Evolutionary conservation across 1,284 basidiomycete genomes (phyloP), one percentile per base, ranked within the genome.

Genomic region (Limonomyces culmigenus): DNA sequence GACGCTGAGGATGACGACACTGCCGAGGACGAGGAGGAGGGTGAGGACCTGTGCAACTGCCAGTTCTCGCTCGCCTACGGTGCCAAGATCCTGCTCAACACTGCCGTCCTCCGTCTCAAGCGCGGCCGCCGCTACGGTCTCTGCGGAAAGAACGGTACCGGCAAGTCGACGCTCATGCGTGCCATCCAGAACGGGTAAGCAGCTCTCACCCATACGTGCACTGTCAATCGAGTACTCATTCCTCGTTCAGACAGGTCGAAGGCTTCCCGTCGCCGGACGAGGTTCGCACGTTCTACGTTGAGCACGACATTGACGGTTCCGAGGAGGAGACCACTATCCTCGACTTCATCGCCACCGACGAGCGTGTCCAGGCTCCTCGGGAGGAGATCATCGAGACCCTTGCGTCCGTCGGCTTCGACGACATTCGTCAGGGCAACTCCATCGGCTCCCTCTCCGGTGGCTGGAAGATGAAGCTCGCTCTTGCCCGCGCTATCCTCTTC

Each of bases 391-490:
- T 78, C 40, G 70, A 76, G 56, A 86, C 84, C 38, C 78, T 96
- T 43, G 73, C 76, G 32, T 80, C 84, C 41, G 91, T 96, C 56
- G 91, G 91, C 45, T 96, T 96, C 73, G 74, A 64, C 44, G 80
- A 80, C 42, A 81, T 79, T 53, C 78, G 89, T 49, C 91, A 95
- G 63, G 63, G 62, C 47, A 68, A 85, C 47, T 63, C 87, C 32
- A 95, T 95, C 47, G 87, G 89, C 46, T 79, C 77, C 43, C 67
- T 99, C 38, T 98, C 93, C 34, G 95, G 95, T 74, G 95, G 95
- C 67, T 98, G 95, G 95, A 96, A 98, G 74, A 98, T 98, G 95
- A 97, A 97, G 74, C 80, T 98, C 46, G 95, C 93, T 20, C 77
- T 98, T 42, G 95, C 95, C 40, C 79, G 95, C 49, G 95, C 95